These are phyloP conservation scores for Aureobasidium leucospermi DNA, from an alignment of 2,329 filamentous ascomycete species.

Conservation along the genomic window DNA sequence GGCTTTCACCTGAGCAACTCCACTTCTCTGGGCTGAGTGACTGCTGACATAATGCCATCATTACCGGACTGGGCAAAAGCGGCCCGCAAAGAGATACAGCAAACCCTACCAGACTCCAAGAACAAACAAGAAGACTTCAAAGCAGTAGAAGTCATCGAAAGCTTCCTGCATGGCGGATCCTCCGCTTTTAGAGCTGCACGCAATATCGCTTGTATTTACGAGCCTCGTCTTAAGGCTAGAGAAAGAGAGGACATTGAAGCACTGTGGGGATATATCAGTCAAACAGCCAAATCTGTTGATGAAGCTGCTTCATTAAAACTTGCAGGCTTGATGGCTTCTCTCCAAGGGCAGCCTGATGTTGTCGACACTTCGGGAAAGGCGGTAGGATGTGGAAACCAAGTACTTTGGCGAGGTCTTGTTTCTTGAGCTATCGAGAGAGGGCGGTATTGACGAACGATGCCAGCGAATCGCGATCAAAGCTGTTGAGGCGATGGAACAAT, in stretches of 20 bases:
- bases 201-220: not conserved
- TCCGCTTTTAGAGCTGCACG: not conserved
- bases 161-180: not conserved
- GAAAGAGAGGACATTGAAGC: not conserved
- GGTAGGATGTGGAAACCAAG: not conserved
- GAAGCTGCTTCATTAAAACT: not conserved
- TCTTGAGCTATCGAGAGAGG: not conserved
- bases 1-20: no score
- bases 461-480: not conserved
- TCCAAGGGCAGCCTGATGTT: not conserved
- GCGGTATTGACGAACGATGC: not conserved
- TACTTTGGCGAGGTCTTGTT: not conserved
- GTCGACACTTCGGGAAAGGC: not conserved
- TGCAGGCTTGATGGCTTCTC: not conserved
- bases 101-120: not conserved
- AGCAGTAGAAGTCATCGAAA: not conserved
- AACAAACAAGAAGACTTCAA: not conserved
- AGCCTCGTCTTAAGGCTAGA: not conserved
- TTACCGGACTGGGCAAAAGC: no score
- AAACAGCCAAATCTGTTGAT: not conserved
- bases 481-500: not conserved
- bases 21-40: no score
- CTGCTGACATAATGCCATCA: no score
- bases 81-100: not conserved
- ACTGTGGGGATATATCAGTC: not conserved